A percentile compares a stretch with the other conserved stretches of the same genome.
phyloP scores from a whole-genome alignment of 2,329 filamentous ascomycete species.

The Alternaria alternata region DNA sequence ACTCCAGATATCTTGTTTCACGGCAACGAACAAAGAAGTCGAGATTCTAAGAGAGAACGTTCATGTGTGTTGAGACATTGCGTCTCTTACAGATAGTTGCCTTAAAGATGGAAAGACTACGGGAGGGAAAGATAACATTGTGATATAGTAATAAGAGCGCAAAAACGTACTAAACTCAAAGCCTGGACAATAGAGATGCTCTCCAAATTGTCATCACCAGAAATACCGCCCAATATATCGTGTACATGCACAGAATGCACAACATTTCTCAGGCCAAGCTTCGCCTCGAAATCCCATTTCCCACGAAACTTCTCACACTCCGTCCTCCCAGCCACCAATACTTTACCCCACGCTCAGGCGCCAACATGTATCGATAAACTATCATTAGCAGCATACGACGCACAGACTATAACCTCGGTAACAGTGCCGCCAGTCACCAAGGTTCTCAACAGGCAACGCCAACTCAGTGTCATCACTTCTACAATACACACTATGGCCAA shows the following conservation, averaged over 20 bases:
- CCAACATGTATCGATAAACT: conserved; percentile 4
- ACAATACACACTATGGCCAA: background rate
- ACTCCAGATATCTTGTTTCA: background rate
- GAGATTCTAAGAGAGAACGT: background rate
- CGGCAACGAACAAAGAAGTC: background rate
- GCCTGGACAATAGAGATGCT: background rate
- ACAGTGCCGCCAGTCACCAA: background rate
- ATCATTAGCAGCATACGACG: conserved; percentile 3
- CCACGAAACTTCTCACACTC: background rate
- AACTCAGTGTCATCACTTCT: background rate
- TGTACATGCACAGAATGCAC: conserved; percentile 25
- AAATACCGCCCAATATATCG: conserved; percentile 15
- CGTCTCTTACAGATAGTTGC: background rate
- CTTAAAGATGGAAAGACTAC: background rate
- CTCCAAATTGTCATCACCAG: conserved; percentile 7
- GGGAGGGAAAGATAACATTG: background rate
- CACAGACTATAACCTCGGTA: background rate
- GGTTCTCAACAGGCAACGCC: background rate
- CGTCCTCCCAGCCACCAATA: background rate
- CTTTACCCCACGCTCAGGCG: background rate
- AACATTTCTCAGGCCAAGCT: conserved; percentile 19
- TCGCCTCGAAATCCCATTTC: background rate
- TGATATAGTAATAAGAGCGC: background rate
- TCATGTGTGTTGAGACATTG: background rate
- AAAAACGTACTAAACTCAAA: background rate